These are phyloP conservation scores for Chaetothyriales sp. DNA, from an alignment of 2,329 filamentous ascomycete genomes.

Conservation along the genomic window DNA sequence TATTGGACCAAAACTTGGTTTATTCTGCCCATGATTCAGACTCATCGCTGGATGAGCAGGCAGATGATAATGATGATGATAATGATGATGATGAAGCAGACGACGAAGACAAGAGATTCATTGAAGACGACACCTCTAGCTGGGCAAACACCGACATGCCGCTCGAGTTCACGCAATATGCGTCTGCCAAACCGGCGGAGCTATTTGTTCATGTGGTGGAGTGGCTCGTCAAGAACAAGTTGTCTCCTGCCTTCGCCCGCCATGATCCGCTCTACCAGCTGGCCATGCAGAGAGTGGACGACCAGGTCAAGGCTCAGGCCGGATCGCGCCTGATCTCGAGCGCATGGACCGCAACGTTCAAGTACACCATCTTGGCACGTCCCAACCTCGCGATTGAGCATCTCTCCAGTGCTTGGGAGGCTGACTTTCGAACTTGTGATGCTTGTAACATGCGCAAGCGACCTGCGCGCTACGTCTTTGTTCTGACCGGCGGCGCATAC, in stretches of 20 bases:
- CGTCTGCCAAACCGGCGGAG: slow-evolving; percentile 52
- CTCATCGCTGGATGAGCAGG: slow-evolving; percentile 5
- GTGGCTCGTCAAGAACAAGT: slow-evolving; percentile 67
- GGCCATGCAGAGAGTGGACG: slow-evolving; percentile 56
- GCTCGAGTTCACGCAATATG: slow-evolving; percentile 51
- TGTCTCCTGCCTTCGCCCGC: slow-evolving; percentile 54
- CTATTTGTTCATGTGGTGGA: slow-evolving; percentile 61
- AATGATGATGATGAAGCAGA: slow-evolving; percentile 25
- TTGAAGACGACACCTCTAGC: slow-evolving; percentile 46
- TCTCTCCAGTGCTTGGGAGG: slow-evolving; percentile 8
- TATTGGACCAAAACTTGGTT: not conserved
- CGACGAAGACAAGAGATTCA: slow-evolving; percentile 47
- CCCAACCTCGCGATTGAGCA: slow-evolving; percentile 41
- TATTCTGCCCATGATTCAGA: slow-evolving; percentile 8
- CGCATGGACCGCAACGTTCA: slow-evolving; percentile 54
- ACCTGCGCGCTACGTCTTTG: slow-evolving; percentile 48
- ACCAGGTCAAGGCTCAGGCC: slow-evolving; percentile 53
- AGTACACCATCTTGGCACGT: slow-evolving; percentile 47
- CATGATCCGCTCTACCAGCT: slow-evolving; percentile 50
- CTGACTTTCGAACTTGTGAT: slow-evolving; percentile 36
- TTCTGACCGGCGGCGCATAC: slow-evolving; percentile 53
- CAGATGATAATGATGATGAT: slow-evolving; percentile 11
- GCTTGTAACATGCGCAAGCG: slow-evolving; percentile 58
- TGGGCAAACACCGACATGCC: slow-evolving; percentile 47
- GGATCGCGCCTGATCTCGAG: slow-evolving; percentile 58